These are phyloP conservation scores for Phytophthora capsici DNA, from an alignment of 352 stramenopile genomes.

Conservation along the genomic window DNA sequence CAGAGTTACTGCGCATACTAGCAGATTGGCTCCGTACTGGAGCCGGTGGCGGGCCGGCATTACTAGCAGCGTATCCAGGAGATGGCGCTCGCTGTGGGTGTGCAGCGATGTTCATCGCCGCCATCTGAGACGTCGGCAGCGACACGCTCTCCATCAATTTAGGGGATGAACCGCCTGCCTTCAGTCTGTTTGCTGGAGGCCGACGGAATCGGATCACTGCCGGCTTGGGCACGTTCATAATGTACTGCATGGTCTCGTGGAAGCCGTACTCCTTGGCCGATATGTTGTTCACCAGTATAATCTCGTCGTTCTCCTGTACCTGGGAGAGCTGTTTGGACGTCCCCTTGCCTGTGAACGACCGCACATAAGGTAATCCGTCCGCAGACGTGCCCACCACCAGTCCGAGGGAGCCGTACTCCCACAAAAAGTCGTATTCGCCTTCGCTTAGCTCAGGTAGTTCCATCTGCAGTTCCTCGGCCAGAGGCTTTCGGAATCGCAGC, in stretches of 20 bases:
- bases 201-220: slow-evolving; percentile 78
- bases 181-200: slow-evolving; percentile 25
- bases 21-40: slow-evolving; percentile 20
- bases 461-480: slow-evolving; percentile 55
- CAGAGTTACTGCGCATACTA: slow-evolving; percentile 23
- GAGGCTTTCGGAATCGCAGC: slow-evolving; percentile 71
- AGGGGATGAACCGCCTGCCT: slow-evolving; percentile 10
- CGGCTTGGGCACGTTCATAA: slow-evolving; percentile 87
- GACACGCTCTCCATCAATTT: slow-evolving; percentile 20
- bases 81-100: slow-evolving; percentile 25
- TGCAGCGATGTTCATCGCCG: slow-evolving; percentile 20
- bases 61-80: slow-evolving; percentile 2
- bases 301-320: slow-evolving; percentile 81
- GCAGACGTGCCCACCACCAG: slow-evolving; percentile 73
- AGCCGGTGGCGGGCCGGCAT: slow-evolving; percentile 8
- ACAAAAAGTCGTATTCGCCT: slow-evolving; percentile 87
- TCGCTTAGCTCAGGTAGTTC: slow-evolving; percentile 57
- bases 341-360: slow-evolving; percentile 83
- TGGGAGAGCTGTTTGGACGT: slow-evolving; percentile 73
- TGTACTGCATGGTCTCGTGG: slow-evolving; percentile 82
- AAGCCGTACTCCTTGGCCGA: slow-evolving; percentile 64
- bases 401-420: slow-evolving; percentile 79
- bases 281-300: slow-evolving; percentile 81
- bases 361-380: slow-evolving; percentile 68
- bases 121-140: slow-evolving; percentile 33